Base-by-base conservation (phyloP, 306 rosid species). In the Ormosia emarginata region DNA sequence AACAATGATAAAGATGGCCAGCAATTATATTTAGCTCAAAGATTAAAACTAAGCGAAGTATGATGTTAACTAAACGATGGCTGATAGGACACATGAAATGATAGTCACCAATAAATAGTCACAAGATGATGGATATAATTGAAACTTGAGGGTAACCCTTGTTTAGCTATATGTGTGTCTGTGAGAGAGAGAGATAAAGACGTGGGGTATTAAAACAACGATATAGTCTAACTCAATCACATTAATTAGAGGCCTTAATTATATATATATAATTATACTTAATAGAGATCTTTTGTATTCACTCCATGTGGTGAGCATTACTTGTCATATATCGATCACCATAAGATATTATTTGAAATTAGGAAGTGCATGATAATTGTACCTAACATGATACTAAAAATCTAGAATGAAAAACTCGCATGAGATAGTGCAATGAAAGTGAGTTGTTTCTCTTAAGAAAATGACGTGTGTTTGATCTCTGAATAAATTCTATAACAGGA, bases 1-100 rank as follows among this genome's bases (percentile, higher is more conserved):
- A 78, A 55, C 68, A 53, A 67, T 41, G 76, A 78, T 12, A 41
- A 41, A 40, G 76, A 67, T 78, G 57, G 67, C 5, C 15, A 40
- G 34, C 67, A 78, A 39, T 53, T 66, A 67, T 78, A 67, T 24
- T 43, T n/a, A 79, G 70, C 11, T 56, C 5, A 10, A 79, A 11
- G 53, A 40, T 64, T 49, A 3, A 37, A 15, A 32, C 17, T 39
- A 67, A 37, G 34, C 47, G 3, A 39, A 24, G 14, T 2, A 53
- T 40, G 75, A 77, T 65, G 30, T 77, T 15, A 47, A 49, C 39
- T 9, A 39, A 50, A 64, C n/a, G 50, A 77, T 50, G 52, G 44
- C 2, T 49, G 30, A 77, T 49, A 14, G 65, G 72, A 29, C 40
- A 72, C 9, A 24, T 24, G 50, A 71, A 71, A 71, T 13, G 13